phyloP scores from a whole-genome alignment of 257 asterid species.

The Solanum lycopersicoides region DNA sequence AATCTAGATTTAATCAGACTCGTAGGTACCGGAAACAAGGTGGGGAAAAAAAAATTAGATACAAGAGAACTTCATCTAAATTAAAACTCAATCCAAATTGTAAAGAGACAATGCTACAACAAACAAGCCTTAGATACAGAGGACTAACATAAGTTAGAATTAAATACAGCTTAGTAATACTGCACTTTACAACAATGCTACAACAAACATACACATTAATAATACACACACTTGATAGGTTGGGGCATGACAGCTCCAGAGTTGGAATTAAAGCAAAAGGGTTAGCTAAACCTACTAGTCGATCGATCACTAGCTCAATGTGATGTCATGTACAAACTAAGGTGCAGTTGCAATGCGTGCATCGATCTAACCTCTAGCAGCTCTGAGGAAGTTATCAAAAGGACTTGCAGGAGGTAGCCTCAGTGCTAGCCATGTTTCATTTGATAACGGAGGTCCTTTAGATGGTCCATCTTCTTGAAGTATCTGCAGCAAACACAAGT shows the following conservation, averaged over 20 bases:
- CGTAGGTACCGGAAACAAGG: rapidly evolving
- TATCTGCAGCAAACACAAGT: slow-evolving; percentile 23
- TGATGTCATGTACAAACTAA: not conserved
- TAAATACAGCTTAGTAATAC: not conserved
- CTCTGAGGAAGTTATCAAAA: slow-evolving; percentile 91
- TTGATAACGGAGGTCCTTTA: slow-evolving; percentile 8
- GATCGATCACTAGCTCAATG: not conserved
- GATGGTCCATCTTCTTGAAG: slow-evolving; percentile 18
- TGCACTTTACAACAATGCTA: not conserved
- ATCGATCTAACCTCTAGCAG: slow-evolving; percentile 76
- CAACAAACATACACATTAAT: not conserved
- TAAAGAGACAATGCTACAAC: no score
- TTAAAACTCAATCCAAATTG: not conserved
- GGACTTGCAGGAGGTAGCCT: slow-evolving; percentile 98
- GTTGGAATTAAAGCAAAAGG: not conserved
- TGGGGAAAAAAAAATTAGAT: no score
- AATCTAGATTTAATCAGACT: no score
- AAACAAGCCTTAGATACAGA: not conserved
- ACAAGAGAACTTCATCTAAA: no score
- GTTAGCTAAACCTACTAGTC: not conserved
- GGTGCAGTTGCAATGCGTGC: not conserved
- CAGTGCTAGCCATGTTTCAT: slow-evolving; percentile 62
- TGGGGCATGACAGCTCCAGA: not conserved
- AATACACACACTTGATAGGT: not conserved
- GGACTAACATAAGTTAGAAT: not conserved